Percentiles rank a stretch among this genome's conserved stretches.
phyloP scores from a whole-genome alignment of 1,284 basidiomycete species.

The Heterobasidion occidentale region DNA sequence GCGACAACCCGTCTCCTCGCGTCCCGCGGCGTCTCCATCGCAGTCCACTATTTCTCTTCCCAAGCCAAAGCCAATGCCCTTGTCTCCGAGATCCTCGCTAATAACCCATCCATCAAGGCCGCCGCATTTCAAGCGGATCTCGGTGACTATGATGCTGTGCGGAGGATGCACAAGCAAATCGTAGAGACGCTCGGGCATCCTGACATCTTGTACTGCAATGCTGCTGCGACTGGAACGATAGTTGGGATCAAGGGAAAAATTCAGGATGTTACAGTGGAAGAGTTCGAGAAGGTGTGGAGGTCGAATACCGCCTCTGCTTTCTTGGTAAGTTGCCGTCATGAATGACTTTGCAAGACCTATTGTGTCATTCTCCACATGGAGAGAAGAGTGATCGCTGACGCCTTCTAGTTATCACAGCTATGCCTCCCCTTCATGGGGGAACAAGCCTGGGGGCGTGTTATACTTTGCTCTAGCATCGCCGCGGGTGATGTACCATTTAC shows the following conservation, averaged over 20 bases:
- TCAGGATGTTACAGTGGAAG: conserved; percentile 32
- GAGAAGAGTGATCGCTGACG: not conserved
- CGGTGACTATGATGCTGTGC: conserved; percentile 34
- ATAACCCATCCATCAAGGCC: conserved; percentile 24
- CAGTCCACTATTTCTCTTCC: conserved; percentile 40
- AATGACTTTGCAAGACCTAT: too few relatives aligned
- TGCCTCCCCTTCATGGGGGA: conserved; percentile 43
- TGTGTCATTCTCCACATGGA: not conserved
- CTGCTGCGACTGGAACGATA: conserved; percentile 32
- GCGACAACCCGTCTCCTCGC: conserved; percentile 41
- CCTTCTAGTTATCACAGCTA: conserved; percentile 36
- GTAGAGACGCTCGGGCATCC: conserved; percentile 36
- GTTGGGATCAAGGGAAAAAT: conserved; percentile 41
- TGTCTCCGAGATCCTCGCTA: conserved; percentile 26
- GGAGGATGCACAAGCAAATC: conserved; percentile 33
- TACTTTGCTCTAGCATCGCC: conserved; percentile 31
- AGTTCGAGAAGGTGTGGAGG: conserved; percentile 42
- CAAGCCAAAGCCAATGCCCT: conserved; percentile 28
- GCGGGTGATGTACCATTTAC: conserved; percentile 17
- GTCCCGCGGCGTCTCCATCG: conserved; percentile 37
- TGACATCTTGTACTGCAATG: conserved; percentile 46
- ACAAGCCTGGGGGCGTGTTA: conserved; percentile 40
- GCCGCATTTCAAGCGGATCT: conserved; percentile 40
- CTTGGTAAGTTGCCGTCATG: conserved; percentile 21
- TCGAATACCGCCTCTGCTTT: conserved; percentile 38